A percentile compares a stretch with the other conserved stretches of the same genome.
phyloP scores from a whole-genome alignment of 2,329 filamentous ascomycete species.

The Rhynchosporium agropyri region DNA sequence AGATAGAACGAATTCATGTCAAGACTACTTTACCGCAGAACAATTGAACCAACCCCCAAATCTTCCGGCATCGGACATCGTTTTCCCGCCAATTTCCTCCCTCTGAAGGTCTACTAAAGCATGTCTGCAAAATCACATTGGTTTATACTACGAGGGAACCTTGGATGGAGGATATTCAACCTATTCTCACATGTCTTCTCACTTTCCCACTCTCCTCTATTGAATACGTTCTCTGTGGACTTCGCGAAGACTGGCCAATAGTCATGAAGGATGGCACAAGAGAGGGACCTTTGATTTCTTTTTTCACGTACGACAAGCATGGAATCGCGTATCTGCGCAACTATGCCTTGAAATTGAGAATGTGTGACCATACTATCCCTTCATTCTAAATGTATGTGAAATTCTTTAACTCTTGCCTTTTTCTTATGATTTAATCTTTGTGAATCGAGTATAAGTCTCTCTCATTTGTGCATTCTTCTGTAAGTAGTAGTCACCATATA shows the following conservation, averaged over 20 bases:
- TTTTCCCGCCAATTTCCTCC: not conserved
- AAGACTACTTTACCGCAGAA: slow-evolving; percentile 14
- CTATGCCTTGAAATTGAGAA: no score
- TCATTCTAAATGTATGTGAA: no score
- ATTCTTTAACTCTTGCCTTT: no score
- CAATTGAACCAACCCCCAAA: slow-evolving; percentile 2
- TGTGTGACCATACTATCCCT: no score
- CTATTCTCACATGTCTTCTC: slow-evolving; percentile 1
- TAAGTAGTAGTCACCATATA: no score
- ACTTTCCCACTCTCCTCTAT: slow-evolving; percentile 6
- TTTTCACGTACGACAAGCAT: not conserved
- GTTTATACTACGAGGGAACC: not conserved
- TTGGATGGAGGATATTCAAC: not conserved
- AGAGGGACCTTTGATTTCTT: no score
- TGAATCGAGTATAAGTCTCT: no score
- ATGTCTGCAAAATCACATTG: not conserved
- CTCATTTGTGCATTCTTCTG: no score
- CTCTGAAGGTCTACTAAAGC: not conserved
- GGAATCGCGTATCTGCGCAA: slow-evolving; percentile 5
- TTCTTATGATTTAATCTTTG: no score
- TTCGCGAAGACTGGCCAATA: slow-evolving; percentile 19
- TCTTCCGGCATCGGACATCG: not conserved
- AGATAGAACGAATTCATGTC: slow-evolving; percentile 24
- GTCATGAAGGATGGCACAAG: slow-evolving; percentile 7
- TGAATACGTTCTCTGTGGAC: slow-evolving; percentile 14